Conservation (phyloP, 148 eudicot genomes). For the Nyssa sinensis region DNA sequence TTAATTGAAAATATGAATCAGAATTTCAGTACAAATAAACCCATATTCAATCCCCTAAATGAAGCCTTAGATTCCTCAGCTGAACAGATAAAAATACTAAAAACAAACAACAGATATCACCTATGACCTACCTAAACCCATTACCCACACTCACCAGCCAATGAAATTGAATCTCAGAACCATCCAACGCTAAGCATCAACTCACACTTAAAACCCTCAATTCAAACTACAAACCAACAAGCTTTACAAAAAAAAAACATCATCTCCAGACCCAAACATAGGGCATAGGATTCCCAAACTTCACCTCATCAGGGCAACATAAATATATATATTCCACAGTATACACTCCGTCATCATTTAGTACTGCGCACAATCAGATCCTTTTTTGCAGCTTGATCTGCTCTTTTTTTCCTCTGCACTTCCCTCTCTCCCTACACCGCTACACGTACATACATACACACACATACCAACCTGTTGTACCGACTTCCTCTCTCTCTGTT, state of each 20-base stretch:
- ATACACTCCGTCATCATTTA: too few relatives aligned
- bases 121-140: neutral
- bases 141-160: neutral
- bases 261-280: neutral
- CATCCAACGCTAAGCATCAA: neutral
- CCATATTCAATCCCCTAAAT: constrained; percentile 12
- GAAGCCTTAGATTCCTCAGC: constrained; percentile 6
- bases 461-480: too few relatives aligned
- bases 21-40: neutral
- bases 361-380: too few relatives aligned
- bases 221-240: neutral
- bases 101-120: neutral
- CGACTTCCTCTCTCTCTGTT: too few relatives aligned
- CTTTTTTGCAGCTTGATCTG: too few relatives aligned
- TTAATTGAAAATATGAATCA: neutral
- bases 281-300: neutral
- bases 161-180: neutral
- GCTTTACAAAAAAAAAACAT: too few relatives aligned
- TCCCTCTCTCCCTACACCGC: too few relatives aligned
- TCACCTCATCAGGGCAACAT: neutral
- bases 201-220: neutral
- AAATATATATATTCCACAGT: too few relatives aligned
- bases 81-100: neutral
- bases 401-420: too few relatives aligned
- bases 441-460: too few relatives aligned